Evolutionary conservation across 2,329 filamentous ascomycete genomes (phyloP).

Genomic region (Calonectria pauciramosa): DNA sequence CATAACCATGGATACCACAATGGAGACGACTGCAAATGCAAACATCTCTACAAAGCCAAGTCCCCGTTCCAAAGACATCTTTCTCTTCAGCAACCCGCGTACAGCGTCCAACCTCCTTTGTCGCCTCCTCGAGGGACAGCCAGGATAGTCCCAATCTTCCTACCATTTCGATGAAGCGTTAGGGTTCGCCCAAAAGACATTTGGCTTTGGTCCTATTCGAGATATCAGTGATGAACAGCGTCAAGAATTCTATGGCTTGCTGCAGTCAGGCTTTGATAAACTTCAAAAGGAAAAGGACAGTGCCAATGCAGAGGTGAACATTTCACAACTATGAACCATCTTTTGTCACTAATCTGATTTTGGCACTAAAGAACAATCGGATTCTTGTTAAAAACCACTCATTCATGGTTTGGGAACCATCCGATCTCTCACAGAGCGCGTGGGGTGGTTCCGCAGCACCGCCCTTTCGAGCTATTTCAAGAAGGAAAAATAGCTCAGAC

Average conservation of each 20-base stretch:
- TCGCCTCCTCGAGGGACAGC: conserved; percentile 3
- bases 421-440: background rate
- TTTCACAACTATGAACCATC: background rate
- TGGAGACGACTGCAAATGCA: background rate
- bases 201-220: background rate
- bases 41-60: too few relatives aligned
- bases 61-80: background rate
- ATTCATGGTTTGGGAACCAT: conserved; percentile 8
- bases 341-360: background rate
- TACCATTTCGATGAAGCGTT: conserved; percentile 13
- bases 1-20: background rate
- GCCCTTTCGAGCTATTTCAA: background rate
- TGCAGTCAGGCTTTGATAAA: background rate
- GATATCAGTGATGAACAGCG: background rate
- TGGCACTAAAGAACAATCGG: background rate
- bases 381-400: background rate
- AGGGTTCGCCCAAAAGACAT: background rate
- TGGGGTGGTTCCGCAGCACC: background rate
- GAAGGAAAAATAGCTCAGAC: background rate
- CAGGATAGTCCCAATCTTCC: background rate
- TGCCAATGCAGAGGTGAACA: background rate
- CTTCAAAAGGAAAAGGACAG: background rate
- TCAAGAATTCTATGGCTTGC: background rate
- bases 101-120: conserved; percentile 12
- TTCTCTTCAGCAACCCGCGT: conserved; percentile 8